These are phyloP conservation scores for Trypanosoma caninum DNA, from an alignment of 208 protist genomes.

Conservation along the genomic window DNA sequence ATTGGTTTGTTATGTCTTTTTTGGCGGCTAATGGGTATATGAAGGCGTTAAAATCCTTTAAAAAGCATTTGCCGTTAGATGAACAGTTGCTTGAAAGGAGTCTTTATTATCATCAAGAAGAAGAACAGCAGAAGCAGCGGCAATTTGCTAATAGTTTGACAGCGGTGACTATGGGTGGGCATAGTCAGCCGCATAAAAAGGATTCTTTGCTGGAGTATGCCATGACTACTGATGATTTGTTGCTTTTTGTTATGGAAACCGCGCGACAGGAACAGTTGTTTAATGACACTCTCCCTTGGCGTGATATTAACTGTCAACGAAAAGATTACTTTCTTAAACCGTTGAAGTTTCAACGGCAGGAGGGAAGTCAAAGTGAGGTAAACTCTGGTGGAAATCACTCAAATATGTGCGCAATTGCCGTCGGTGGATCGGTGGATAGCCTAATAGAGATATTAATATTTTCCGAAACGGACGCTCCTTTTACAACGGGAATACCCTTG, in stretches of 20 bases:
- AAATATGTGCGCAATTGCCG: background rate
- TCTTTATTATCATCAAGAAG: slow-evolving; percentile 13
- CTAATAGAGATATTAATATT: slow-evolving; percentile 60
- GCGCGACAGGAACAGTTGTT: slow-evolving; percentile 38
- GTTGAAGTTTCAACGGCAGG: slow-evolving; percentile 19
- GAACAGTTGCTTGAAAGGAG: slow-evolving; percentile 46
- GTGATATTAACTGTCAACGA: slow-evolving; percentile 39
- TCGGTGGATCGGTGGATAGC: slow-evolving; percentile 56
- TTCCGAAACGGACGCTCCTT: slow-evolving; percentile 50
- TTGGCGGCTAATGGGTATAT: slow-evolving; percentile 30
- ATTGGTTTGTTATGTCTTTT: slow-evolving; percentile 48
- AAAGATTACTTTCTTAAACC: slow-evolving; percentile 39
- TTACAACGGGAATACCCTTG: slow-evolving; percentile 41
- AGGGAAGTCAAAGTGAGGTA: background rate
- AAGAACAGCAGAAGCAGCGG: background rate
- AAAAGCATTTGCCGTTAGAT: slow-evolving; percentile 26
- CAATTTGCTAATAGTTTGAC: background rate
- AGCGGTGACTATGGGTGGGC: background rate
- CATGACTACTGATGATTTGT: slow-evolving; percentile 10
- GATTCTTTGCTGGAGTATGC: slow-evolving; percentile 18
- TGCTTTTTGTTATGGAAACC: slow-evolving; percentile 30
- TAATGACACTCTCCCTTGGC: slow-evolving; percentile 68
- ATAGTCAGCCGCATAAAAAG: background rate
- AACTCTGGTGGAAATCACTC: background rate
- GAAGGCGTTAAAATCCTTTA: slow-evolving; percentile 36